Base-by-base conservation (phyloP, 257 asterid species). In the Solanum tacnaense region DNA sequence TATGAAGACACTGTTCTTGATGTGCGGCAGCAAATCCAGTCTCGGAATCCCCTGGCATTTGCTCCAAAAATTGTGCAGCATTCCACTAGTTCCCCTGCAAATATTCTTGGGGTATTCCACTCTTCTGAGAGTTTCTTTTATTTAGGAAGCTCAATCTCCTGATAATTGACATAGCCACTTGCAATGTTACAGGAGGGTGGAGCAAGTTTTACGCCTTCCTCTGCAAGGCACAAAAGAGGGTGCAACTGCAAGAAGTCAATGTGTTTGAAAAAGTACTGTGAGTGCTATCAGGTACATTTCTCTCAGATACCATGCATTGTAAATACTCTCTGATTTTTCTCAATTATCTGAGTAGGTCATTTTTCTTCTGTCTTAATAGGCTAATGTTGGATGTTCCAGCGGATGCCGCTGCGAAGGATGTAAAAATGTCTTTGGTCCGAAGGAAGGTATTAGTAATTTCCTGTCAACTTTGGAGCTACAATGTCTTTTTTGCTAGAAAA, bases 361-460 rank as follows among this genome's bases (percentile, higher is more conserved):
- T 84, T 39, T 85, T 27, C 39, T 29, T 70, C 86, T 20, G 29
- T 76, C 86, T 88, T 90, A 87, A 84, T 76, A 96, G 99, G 92
- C 95, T 35, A 91, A 92, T 88, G 98, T 95, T 90, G 98, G 98
- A 84, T 96, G 99, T 89, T 93, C 96, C 56, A 94, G 93, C 88
- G 97, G 96, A 91, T 96, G 99, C 92, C 92, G 97, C 23, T 96
- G 99, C 65, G 97, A 95, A 88, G 98, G 97, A 87, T 96, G 99
- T 88, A 88, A 94, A 91, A 96, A 96, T 92, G 88, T 73, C 83
- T 89, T 84, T 41, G 99, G 99, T 73, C 88, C 31, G 27, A 95
- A 95, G 90, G 97, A 90, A 93, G 98, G 99, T 96, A 93, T 88
- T 71, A 71, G 84, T 65, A 86, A 5, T 65, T 41, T 85, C 27